Conservation (phyloP, 1,284 basidiomycete species). For the Veloporphyrellus conicus region DNA sequence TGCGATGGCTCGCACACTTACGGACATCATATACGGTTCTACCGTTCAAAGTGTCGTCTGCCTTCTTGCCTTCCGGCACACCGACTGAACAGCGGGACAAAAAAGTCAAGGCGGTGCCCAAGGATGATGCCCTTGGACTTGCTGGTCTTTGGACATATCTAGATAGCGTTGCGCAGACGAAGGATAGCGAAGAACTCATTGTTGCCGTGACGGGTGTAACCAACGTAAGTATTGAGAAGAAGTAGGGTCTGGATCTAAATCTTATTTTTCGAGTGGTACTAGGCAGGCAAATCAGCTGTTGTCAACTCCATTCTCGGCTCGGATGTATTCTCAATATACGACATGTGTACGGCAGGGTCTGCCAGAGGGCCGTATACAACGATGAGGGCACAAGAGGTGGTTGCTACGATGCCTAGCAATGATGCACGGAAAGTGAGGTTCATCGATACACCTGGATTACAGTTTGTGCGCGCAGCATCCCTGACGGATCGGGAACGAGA, state of each 20-base stretch:
- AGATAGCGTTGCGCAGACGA: slow-evolving; percentile 44
- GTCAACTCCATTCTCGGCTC: slow-evolving; percentile 69
- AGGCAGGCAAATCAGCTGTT: slow-evolving; percentile 80
- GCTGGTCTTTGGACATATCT: slow-evolving; percentile 48
- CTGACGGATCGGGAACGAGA: slow-evolving; percentile 38
- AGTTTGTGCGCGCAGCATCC: slow-evolving; percentile 49
- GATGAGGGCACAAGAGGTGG: slow-evolving; percentile 60
- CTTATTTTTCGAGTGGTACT: slow-evolving; percentile 8
- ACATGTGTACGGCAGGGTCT: slow-evolving; percentile 45
- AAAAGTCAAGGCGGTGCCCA: slow-evolving; percentile 39
- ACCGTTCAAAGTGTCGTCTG: slow-evolving; percentile 76
- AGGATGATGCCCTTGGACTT: slow-evolving; percentile 57
- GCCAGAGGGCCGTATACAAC: slow-evolving; percentile 68
- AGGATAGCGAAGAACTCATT: slow-evolving; percentile 44
- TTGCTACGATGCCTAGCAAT: slow-evolving; percentile 36
- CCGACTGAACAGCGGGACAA: slow-evolving; percentile 28
- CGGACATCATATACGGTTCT: slow-evolving; percentile 68
- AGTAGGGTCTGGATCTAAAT: slow-evolving; percentile 1
- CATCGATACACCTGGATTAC: slow-evolving; percentile 84
- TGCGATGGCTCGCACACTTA: slow-evolving; percentile 72
- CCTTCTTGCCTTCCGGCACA: slow-evolving; percentile 49
- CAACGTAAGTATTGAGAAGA: slow-evolving; percentile 49
- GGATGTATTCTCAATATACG: slow-evolving; percentile 60
- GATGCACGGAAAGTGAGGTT: slow-evolving; percentile 51
- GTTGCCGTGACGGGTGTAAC: slow-evolving; percentile 74